Evolutionary conservation across 192 early-diverging fungal species (phyloP).

Genomic region (Linnemannia exigua): DNA sequence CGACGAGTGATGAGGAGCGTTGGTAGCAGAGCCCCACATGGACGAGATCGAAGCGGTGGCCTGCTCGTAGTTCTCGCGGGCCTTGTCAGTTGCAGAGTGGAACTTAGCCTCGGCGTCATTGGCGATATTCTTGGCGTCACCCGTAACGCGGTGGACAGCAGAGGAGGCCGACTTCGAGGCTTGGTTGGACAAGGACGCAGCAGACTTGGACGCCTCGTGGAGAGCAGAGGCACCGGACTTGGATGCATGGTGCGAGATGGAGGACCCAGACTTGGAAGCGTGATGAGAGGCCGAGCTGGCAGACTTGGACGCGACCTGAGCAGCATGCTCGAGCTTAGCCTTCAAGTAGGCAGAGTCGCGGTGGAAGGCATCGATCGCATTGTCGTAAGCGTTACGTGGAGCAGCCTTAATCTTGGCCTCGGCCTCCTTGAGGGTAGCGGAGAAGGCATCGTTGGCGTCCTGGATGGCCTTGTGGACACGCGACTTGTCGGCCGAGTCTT

Average conservation of each 20-base stretch:
- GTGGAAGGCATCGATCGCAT: constrained; percentile 40
- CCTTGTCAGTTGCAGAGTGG: constrained; percentile 33
- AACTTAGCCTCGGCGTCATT: constrained; percentile 38
- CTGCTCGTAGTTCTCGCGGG: constrained; percentile 32
- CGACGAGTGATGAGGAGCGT: background rate
- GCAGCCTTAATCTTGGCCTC: constrained; percentile 50
- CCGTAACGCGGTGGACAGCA: constrained; percentile 19
- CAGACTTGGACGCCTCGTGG: constrained; percentile 29
- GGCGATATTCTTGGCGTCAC: constrained; percentile 33
- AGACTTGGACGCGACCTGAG: constrained; percentile 38
- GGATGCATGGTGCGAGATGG: constrained; percentile 12
- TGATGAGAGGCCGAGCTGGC: constrained; percentile 24
- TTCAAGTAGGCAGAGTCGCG: constrained; percentile 33
- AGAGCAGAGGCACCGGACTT: constrained; percentile 16
- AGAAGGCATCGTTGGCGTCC: constrained; percentile 41
- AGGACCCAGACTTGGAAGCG: constrained; percentile 28
- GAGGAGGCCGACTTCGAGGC: constrained; percentile 45
- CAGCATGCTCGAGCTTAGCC: constrained; percentile 44
- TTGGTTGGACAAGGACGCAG: constrained; percentile 3
- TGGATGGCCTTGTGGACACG: constrained; percentile 32
- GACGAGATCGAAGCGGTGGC: constrained; percentile 39
- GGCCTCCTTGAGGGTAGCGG: constrained; percentile 12
- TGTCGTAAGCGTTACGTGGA: constrained; percentile 29
- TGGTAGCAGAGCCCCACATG: constrained; percentile 30
- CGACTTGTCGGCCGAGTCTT: constrained; percentile 40